Conservation (phyloP, 768 basidiomycete species). For the Steccherinum ochraceum region DNA sequence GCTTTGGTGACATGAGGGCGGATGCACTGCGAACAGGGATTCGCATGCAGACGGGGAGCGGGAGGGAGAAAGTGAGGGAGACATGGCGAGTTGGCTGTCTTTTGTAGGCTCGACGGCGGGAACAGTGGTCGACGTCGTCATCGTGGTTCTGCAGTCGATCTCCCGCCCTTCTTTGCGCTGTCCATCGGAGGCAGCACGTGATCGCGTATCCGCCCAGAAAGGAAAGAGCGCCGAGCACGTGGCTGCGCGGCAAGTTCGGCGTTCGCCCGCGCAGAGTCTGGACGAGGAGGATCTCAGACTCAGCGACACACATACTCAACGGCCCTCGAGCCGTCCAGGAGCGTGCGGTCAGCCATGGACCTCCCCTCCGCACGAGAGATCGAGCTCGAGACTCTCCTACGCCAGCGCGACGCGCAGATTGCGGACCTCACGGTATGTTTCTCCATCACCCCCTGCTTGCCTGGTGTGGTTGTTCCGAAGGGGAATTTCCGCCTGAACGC, state of each 20-base stretch:
- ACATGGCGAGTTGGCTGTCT: not conserved
- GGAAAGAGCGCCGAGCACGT: not conserved
- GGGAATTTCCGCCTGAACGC: conserved; percentile 8
- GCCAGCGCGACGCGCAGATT: conserved; percentile 69
- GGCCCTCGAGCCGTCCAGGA: not conserved
- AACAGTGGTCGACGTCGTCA: not conserved
- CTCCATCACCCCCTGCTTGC: conserved; percentile 10
- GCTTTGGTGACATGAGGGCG: not conserved
- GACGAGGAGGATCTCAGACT: too few species aligned
- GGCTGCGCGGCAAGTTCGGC: too few species aligned
- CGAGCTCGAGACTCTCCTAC: conserved; percentile 74
- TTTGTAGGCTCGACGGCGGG: too few species aligned
- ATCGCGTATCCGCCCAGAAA: not conserved
- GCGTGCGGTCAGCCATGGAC: conserved; percentile 38
- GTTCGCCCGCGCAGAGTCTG: too few species aligned
- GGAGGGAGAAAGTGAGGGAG: not conserved
- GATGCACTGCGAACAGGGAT: not conserved
- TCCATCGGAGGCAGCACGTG: not conserved
- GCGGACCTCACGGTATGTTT: conserved; percentile 63
- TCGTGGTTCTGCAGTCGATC: not conserved
- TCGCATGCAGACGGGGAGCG: not conserved
- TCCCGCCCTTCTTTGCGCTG: too few species aligned
- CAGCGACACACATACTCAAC: too few species aligned
- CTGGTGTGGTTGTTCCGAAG: not conserved
- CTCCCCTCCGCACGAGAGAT: conserved; percentile 71